A percentile compares a stretch with the other conserved stretches of the same genome.
Evolutionary conservation across 2,329 filamentous ascomycete genomes (phyloP).

Genomic region (Periconia sp.): DNA sequence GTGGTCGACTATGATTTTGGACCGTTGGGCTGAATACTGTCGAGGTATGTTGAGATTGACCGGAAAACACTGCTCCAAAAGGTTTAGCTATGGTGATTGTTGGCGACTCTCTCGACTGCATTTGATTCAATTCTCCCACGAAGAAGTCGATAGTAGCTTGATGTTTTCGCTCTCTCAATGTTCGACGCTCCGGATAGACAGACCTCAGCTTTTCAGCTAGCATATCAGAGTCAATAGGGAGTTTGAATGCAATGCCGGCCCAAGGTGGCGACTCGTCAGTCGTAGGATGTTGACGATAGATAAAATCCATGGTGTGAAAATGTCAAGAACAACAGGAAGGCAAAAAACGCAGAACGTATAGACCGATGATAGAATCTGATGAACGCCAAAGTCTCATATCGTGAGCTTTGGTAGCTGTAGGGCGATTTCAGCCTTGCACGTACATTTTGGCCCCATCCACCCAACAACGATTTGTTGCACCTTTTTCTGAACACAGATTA

Average conservation of each 20-base stretch:
- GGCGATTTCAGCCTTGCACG: background rate
- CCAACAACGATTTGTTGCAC: no score
- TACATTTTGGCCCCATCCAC: no score
- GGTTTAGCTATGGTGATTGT: background rate
- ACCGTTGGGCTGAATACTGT: background rate
- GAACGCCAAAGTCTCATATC: background rate
- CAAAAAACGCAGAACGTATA: no score
- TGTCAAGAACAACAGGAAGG: background rate
- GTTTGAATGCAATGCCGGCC: conserved; percentile 24
- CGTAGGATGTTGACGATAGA: conserved; percentile 17
- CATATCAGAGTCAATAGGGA: conserved; percentile 25
- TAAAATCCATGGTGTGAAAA: conserved; percentile 17
- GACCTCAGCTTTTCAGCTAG: conserved; percentile 23
- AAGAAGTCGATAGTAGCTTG: conserved; percentile 32
- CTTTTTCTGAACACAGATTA: no score
- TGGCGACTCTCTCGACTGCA: conserved; percentile 8
- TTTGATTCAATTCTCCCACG: conserved; percentile 19
- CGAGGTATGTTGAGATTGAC: conserved; percentile 1
- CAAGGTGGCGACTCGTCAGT: conserved; percentile 29
- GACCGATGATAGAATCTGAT: background rate
- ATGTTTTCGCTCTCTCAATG: conserved; percentile 27
- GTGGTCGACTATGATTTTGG: background rate
- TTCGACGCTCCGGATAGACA: conserved; percentile 20
- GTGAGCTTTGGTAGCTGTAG: background rate
- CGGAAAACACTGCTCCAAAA: background rate